Evolutionary conservation across 2,329 filamentous ascomycete species (phyloP), one percentile per base, ranked within the genome.

Genomic region (Aspergillus luchuensis): DNA sequence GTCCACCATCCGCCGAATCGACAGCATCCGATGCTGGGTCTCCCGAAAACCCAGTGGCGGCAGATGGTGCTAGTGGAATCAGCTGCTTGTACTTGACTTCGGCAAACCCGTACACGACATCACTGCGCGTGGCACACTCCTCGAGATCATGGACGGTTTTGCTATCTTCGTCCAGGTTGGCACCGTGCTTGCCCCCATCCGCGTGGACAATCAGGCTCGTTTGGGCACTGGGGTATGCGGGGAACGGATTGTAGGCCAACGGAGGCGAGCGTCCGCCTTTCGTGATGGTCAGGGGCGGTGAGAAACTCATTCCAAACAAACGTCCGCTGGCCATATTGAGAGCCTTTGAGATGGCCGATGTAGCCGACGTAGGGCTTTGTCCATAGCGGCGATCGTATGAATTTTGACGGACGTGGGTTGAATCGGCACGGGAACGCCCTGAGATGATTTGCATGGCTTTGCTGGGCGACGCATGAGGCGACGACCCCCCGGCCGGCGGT

Each of bases 1-100:
- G 83, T 4, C 90, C 90, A 41, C 91, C 86, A 56, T 91, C 90
- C 15, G 92, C 90, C 10, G 79, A 76, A n/a, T 82, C 78, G 4
- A 76, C 74, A 19, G 64, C 82, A 71, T 71, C 71, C 30, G 62
- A 66, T 58, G 49, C 71, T 45, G 65, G 64, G 52, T 70, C 72
- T 8, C 67, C 67, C 6, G 71, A 56, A 3, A 65, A 61, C 43
- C 79, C 76, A 5, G 72, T 67, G 33, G 78, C 76, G 21, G 74
- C 73, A 4, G 91, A 94, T 1, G 94, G 95, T 1, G 91, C 88
- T 48, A 95, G 80, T 3, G 95, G 95, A 53, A 97, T 87, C n/a
- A 99, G 84, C 76, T 99, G 95, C 76, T 96, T 95, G 78, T 96
- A 97, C 77, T 99, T 99, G 72, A 99, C 94, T 78, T 99, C 94